Evolutionary conservation across 2,329 filamentous ascomycete genomes (phyloP), one percentile per base, ranked within the genome.

Genomic region (Fusarium chlamydosporum): DNA sequence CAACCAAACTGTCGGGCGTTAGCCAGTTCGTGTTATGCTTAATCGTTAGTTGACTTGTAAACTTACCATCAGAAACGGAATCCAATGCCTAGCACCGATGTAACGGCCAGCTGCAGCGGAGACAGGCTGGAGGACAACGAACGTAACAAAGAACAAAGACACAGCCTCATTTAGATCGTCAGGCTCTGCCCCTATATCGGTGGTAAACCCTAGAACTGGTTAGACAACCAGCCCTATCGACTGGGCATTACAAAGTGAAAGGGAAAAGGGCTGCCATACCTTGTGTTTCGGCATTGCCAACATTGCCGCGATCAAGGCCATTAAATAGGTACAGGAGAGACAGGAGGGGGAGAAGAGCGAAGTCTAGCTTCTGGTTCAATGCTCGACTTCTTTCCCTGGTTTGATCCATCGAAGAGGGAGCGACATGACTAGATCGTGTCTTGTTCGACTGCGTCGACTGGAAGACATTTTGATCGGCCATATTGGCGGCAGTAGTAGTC

Each of bases 241-340:
- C 26, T 9, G 16, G 33, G 27, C 15, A 42, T 12, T 10, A 12
- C 18, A 29, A 31, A 47, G 15, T 31, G 27, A 31, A 34, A 26
- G 29, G 6, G 37, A 15, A 37, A 4, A 11, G 18, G 42, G 15
- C 8, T n/a, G 13, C 29, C 54, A 27, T 53, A 79, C 79, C 72
- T 72, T 79, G 71, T 6, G 79, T 77, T 60, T 80, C 77, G 7
- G 80, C 80, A 61, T 82, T 82, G 29, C 80, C 80, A 33, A 82
- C 74, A 29, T 82, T 82, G 23, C 78, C 75, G 33, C 79, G 76
- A 61, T 82, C 80, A 3, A 82, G 74, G 2, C 79, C 78, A 56
- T 82, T 82, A 63, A 81, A 79, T 4, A 82, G 72, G 43, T 81
- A 82, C 16, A 82, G 72, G 11, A 80, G 70, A 13, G 79, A 81